Percentiles rank a stretch among this genome's conserved stretches.
Conservation (phyloP, 148 eudicot genomes). For the Nyssa sinensis region DNA sequence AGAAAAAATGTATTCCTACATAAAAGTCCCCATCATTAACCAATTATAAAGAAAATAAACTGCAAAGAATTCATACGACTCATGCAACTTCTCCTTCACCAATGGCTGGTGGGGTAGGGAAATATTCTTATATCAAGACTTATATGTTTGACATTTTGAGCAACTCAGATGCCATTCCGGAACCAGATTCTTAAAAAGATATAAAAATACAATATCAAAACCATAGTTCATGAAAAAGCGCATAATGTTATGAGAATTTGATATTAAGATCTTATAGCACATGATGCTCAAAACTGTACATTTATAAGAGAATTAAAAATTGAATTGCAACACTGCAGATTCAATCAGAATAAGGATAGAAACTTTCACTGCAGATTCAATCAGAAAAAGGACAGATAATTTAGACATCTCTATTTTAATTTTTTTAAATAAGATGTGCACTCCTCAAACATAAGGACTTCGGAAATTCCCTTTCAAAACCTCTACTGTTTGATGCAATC, state of each 20-base stretch:
- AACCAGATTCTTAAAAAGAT: neutral
- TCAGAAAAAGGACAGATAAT: neutral
- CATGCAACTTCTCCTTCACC: neutral
- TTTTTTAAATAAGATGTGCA: neutral
- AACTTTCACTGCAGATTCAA: neutral
- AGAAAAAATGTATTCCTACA: neutral
- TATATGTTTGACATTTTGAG: neutral
- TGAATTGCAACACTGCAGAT: neutral
- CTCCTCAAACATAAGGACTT: neutral
- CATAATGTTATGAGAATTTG: neutral
- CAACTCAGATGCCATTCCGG: neutral
- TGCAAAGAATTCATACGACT: neutral
- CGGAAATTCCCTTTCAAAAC: neutral
- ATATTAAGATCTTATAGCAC: no score
- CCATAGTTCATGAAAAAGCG: neutral
- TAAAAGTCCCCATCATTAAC: neutral
- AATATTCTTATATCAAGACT: no score
- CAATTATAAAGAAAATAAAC: neutral
- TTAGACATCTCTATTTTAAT: neutral
- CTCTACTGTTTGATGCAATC: neutral
- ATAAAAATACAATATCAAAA: neutral
- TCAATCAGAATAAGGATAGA: no score
- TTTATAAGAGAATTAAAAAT: neutral
- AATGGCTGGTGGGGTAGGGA: neutral
- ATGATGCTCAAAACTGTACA: neutral